Base-by-base conservation (phyloP, 2,329 filamentous ascomycete species). In the Cercospora janseana region DNA sequence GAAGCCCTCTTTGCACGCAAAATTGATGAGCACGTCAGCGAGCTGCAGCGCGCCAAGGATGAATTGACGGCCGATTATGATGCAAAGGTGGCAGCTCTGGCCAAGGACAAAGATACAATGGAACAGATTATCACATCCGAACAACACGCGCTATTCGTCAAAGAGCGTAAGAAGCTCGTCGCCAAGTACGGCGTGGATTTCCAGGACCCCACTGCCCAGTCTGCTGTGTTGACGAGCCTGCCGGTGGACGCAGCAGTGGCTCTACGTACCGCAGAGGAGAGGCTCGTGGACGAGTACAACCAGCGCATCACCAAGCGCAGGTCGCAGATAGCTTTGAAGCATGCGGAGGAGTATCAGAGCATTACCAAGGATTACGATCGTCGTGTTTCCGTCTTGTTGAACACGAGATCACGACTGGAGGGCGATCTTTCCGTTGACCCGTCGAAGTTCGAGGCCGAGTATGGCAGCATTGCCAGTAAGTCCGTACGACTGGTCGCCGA, bases 21-120 rank as follows among this genome's bases (percentile, higher is more conserved):
- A 57, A 68, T 69, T 10, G 58, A 63, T 26, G 64, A 69, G 58
- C 67, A 69, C 46, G 63, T 68, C n/a, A 63, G 63, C 8, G 65
- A 64, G 35, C 41, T 69, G 26, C 66, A 69, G 24, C 54, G 54
- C 6, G 67, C 66, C 9, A 68, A 68, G 45, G 65, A 70, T 8
- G 54, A 63, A 20, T 57, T 70, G 2, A 59, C 65, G 6, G 50
- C 56, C 10, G 66, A 67, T 26, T 70, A 69, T 55, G 61, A 63
- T 44, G 50, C 61, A 13, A 66, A 62, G 42, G 66, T 67, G 40
- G 64, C 67, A 9, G 43, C 59, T 3, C 55, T 70, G 15, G 46
- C 63, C 4, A 49, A 52, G 5, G 63, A 69, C 46, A 65, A 60
- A 46, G 53, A 61, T 15, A 47, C 49, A 1, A 62, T 66, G 38